These are phyloP conservation scores for Aspergillus nanangensis DNA, from an alignment of 495 filamentous ascomycete species.

Conservation along the genomic window DNA sequence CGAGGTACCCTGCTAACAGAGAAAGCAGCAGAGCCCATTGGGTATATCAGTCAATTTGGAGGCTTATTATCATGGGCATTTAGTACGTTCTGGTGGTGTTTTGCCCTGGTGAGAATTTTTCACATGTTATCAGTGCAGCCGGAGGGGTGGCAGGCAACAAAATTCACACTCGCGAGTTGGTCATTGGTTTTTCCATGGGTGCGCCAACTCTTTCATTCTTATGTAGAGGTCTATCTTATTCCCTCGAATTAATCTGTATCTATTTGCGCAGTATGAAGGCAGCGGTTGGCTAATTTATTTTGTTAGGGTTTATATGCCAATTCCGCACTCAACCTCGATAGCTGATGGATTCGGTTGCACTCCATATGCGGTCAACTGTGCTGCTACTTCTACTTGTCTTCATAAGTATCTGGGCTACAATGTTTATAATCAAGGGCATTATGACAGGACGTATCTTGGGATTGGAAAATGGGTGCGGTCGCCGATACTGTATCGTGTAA, in stretches of 20 bases:
- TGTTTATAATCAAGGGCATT: background rate
- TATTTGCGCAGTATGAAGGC: background rate
- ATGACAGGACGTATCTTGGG: background rate
- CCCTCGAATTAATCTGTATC: too few relatives aligned
- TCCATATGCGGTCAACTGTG: background rate
- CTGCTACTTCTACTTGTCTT: background rate
- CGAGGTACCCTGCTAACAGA: background rate
- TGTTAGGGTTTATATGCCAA: background rate
- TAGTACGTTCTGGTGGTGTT: background rate
- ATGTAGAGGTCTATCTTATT: too few relatives aligned
- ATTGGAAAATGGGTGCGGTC: too few relatives aligned
- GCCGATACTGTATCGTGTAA: too few relatives aligned
- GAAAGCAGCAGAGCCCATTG: background rate
- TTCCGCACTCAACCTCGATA: background rate
- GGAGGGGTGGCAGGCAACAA: background rate
- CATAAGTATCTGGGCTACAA: background rate
- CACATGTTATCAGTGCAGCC: background rate
- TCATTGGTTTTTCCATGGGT: background rate
- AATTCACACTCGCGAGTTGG: background rate
- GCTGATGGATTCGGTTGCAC: background rate
- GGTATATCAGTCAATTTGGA: background rate
- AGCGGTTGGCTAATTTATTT: background rate
- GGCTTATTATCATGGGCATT: background rate
- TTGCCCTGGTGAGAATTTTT: background rate
- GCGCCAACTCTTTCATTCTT: too few relatives aligned